Conservation (phyloP, 2,329 filamentous ascomycete species). For the Penicillium sp. region DNA sequence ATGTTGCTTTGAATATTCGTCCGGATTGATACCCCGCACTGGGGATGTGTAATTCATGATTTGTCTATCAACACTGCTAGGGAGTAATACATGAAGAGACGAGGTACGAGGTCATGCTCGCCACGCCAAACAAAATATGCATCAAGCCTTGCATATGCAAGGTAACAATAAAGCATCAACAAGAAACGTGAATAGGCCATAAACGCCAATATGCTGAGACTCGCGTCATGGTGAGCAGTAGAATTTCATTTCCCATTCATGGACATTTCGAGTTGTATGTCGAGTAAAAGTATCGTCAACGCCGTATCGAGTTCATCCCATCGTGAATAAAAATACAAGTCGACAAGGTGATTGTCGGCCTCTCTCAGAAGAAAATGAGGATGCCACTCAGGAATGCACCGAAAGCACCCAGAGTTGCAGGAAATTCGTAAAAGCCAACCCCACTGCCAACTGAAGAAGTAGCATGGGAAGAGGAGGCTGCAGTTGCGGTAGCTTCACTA, state of each 20-base stretch:
- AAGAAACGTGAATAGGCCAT: constrained; percentile 10
- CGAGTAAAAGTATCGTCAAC: constrained; percentile 13
- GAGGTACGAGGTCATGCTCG: no score
- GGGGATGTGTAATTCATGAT: no score
- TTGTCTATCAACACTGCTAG: no score
- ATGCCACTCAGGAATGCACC: constrained; percentile 24
- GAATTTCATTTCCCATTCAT: constrained; percentile 11
- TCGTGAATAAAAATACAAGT: constrained; percentile 25
- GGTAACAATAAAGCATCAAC: constrained; percentile 7
- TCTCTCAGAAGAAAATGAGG: constrained; percentile 21
- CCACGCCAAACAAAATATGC: no score
- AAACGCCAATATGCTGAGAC: constrained; percentile 15
- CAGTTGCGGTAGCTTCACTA: constrained; percentile 3
- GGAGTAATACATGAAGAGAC: no score
- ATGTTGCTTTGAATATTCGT: no score
- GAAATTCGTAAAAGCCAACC: constrained; percentile 10
- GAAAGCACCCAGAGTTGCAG: constrained; percentile 19
- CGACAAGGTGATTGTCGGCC: constrained; percentile 1
- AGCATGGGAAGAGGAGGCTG: constrained; percentile 8
- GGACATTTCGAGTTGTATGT: constrained; percentile 3
- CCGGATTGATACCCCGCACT: no score
- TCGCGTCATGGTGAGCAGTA: constrained; percentile 7
- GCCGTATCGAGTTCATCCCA: constrained; percentile 17
- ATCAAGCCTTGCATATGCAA: no score
- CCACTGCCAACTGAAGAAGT: constrained; percentile 23